Conservation (phyloP, 208 protist species). For the Leishmania arabica region DNA sequence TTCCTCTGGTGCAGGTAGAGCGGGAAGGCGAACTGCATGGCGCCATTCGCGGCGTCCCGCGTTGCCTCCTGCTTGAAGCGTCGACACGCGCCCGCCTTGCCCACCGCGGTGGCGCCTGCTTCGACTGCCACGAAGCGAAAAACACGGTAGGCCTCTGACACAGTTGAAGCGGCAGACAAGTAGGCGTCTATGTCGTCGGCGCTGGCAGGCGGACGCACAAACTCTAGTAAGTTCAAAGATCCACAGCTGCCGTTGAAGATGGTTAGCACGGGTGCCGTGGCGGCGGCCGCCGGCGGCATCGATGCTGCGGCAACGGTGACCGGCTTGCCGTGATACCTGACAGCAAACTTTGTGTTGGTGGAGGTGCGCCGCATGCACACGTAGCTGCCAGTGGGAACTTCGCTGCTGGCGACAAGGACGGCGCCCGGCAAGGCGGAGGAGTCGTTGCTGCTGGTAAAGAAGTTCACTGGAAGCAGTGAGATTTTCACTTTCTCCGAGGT, state of each 20-base stretch:
- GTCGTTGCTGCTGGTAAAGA: constrained; percentile 20
- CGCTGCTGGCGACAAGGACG: constrained; percentile 14
- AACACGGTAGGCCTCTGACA: constrained; percentile 27
- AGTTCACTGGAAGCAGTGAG: constrained; percentile 34
- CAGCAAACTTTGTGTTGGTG: constrained; percentile 13
- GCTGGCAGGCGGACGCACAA: constrained; percentile 19
- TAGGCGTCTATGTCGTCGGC: constrained; percentile 25
- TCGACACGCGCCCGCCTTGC: constrained; percentile 32
- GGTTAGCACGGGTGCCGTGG: constrained; percentile 21
- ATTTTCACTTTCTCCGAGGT: constrained; percentile 16
- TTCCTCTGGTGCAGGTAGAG: constrained; percentile 33
- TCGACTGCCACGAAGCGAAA: constrained; percentile 31
- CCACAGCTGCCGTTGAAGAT: constrained; percentile 63
- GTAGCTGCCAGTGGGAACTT: constrained; percentile 7
- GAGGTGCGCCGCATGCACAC: constrained; percentile 44
- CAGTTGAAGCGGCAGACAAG: constrained; percentile 13
- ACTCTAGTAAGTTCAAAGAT: constrained; percentile 31
- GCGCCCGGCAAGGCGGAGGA: constrained; percentile 6
- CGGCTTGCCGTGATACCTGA: constrained; percentile 14
- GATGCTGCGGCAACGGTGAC: constrained; percentile 13
- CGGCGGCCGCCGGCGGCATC: not conserved
- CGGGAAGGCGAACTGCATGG: constrained; percentile 40
- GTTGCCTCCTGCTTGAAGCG: constrained; percentile 32
- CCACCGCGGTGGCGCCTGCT: constrained; percentile 21
- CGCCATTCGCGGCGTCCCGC: constrained; percentile 20